These are phyloP conservation scores for Pseudozyma thailandica DNA, from an alignment of 1,284 basidiomycete genomes.

Conservation along the genomic window DNA sequence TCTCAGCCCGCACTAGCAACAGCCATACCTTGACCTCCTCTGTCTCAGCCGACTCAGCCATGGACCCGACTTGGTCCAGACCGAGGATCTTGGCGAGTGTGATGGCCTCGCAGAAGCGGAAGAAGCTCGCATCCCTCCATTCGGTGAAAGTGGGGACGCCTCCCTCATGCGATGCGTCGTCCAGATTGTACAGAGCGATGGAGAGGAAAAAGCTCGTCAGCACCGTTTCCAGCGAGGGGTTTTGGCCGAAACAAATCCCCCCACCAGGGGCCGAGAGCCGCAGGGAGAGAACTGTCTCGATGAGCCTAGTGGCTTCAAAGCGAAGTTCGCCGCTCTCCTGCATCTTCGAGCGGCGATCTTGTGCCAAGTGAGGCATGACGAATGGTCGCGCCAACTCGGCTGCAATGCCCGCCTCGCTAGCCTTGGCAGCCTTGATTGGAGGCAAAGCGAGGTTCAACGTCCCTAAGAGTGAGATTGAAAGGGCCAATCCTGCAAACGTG, in stretches of 20 bases:
- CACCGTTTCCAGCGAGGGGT: constrained; percentile 32
- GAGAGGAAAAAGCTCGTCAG: constrained; percentile 48
- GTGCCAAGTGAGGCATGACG: constrained; percentile 17
- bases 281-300: constrained; percentile 20
- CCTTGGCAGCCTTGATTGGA: not conserved
- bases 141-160: constrained; percentile 16
- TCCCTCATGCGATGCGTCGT: constrained; percentile 11
- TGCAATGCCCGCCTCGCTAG: not conserved
- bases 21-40: constrained; percentile 27
- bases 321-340: not conserved
- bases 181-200: constrained; percentile 37
- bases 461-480: constrained; percentile 52
- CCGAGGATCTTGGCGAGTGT: constrained; percentile 52
- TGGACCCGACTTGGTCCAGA: constrained; percentile 21
- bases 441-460: constrained; percentile 27
- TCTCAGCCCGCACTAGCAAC: constrained; percentile 49
- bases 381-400: constrained; percentile 9
- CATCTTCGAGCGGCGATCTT: constrained; percentile 3
- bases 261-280: constrained; percentile 18
- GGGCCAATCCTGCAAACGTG: constrained; percentile 46
- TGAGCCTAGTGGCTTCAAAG: constrained; percentile 6
- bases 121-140: constrained; percentile 39
- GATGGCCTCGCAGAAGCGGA: constrained; percentile 48
- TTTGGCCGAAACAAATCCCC: constrained; percentile 37
- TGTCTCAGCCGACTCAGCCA: not conserved